Conservation (phyloP, 306 rosid genomes). For the Geum urbanum region DNA sequence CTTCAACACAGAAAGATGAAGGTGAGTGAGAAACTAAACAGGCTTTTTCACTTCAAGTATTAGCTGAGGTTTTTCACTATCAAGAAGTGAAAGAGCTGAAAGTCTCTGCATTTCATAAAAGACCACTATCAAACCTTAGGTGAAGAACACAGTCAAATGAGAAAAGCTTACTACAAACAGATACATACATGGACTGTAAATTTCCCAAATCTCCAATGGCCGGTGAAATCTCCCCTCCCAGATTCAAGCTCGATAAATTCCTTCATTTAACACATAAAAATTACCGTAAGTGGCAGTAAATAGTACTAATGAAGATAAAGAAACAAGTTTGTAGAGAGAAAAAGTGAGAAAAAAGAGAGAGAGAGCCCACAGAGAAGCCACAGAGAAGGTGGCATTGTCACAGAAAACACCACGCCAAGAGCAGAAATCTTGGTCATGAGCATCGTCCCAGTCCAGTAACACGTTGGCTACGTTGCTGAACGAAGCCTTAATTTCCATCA, state of each 20-base stretch:
- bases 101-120: conserved; percentile 30
- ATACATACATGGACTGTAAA: conserved; percentile 56
- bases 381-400: conserved; percentile 61
- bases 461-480: conserved; percentile 70
- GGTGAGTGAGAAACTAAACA: no score
- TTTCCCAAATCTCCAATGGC: conserved; percentile 68
- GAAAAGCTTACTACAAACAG: background rate
- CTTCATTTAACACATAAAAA: conserved; percentile 27
- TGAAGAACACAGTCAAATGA: background rate
- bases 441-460: conserved; percentile 79
- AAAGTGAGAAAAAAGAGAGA: no score
- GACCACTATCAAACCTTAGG: background rate
- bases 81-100: no score
- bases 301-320: background rate
- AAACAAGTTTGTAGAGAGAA: background rate
- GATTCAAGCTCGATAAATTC: conserved; percentile 68
- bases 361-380: conserved; percentile 60
- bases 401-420: conserved; percentile 96
- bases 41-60: no score
- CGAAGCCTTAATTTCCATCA: conserved; percentile 70
- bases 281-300: no score
- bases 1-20: no score
- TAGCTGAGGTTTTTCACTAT: no score
- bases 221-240: conserved; percentile 91
- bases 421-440: conserved; percentile 63